Percentiles rank a stretch among this genome's conserved stretches.
Conservation (phyloP, 78 protist genomes). For the Chrysochromulina tobinii region DNA sequence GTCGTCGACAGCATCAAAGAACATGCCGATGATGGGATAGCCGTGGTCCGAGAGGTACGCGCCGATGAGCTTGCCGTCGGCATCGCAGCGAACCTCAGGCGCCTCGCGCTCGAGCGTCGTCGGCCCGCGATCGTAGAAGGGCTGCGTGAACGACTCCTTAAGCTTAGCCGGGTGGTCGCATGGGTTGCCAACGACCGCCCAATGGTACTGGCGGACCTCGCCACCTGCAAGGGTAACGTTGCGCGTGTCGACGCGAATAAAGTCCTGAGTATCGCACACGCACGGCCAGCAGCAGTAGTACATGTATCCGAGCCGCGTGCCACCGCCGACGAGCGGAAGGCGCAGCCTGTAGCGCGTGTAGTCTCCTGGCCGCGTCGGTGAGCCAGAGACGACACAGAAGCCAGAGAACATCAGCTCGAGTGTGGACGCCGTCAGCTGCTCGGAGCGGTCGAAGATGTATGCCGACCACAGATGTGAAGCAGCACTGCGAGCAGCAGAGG, state of each 20-base stretch:
- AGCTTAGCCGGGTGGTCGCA: conserved; percentile 11
- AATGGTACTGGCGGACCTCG: not conserved
- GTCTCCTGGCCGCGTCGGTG: conserved; percentile 20
- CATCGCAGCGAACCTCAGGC: too few relatives aligned
- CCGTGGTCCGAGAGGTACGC: not conserved
- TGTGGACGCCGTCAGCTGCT: not conserved
- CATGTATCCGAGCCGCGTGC: not conserved
- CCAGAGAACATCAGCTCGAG: not conserved
- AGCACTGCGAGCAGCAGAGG: not conserved
- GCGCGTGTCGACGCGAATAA: conserved; percentile 22
- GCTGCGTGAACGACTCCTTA: conserved; percentile 15
- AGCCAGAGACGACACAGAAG: conserved; percentile 33
- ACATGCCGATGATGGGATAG: not conserved
- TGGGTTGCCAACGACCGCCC: conserved; percentile 14
- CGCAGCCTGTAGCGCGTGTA: not conserved
- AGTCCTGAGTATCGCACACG: conserved; percentile 33
- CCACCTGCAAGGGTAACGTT: not conserved
- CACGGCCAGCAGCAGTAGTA: conserved; percentile 55
- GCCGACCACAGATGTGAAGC: conserved; percentile 28
- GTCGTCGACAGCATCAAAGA: not conserved
- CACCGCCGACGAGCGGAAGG: not conserved
- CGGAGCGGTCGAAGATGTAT: not conserved
- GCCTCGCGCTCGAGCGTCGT: too few relatives aligned
- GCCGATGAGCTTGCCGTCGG: not conserved
- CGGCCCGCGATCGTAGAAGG: not conserved